Base-by-base conservation (phyloP, 2,329 filamentous ascomycete genomes). In the Onygenales sp. region DNA sequence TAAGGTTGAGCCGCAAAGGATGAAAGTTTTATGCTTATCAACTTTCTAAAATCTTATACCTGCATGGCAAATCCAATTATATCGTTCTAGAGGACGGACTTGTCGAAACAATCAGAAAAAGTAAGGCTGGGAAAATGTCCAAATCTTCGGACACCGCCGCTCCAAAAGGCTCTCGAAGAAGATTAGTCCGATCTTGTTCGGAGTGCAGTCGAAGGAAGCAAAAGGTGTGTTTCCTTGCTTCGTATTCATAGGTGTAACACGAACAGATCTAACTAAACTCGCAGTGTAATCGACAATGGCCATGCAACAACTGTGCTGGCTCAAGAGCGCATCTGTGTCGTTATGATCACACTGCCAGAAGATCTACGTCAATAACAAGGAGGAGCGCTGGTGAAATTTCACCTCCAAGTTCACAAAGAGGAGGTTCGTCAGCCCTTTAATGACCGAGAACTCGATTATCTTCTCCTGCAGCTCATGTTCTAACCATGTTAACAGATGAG, bases 261-360 rank as follows among this genome's bases (percentile, higher is more conserved):
- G n/a, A 41, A 49, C 27, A 32, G 17, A 11, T 11, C 47, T 49
- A 17, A 49, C 47, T 13, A 49, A 27, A 49, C 14, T 17, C 36
- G 17, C 47, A 49, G 47, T 49, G 47, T 14, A 49, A 49, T 41
- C 39, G 47, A 41, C 36, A 49, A 31, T 49, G 47, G 47, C 47
- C 47, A 14, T 49, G 47, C 21, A 49, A 49, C n/a, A 49, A 49
- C 36, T 49, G 47, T n/a, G 47, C 47, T 7, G 47, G 47, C 35
- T 49, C 47, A 14, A 49, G 47, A 17, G 47, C 47, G 27, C 47
- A 49, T 49, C 47, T 49, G 31, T 49, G 47, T 41, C 47, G 47
- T 38, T 49, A 49, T 13, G 47, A 49, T 27, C 47, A 49, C 41
- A 49, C 47, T 31, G 36, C 41, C 11, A 49, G 42, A 27, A 13